Conservation (phyloP, 352 stramenopile species). For the Phytopythium kandeliae region DNA sequence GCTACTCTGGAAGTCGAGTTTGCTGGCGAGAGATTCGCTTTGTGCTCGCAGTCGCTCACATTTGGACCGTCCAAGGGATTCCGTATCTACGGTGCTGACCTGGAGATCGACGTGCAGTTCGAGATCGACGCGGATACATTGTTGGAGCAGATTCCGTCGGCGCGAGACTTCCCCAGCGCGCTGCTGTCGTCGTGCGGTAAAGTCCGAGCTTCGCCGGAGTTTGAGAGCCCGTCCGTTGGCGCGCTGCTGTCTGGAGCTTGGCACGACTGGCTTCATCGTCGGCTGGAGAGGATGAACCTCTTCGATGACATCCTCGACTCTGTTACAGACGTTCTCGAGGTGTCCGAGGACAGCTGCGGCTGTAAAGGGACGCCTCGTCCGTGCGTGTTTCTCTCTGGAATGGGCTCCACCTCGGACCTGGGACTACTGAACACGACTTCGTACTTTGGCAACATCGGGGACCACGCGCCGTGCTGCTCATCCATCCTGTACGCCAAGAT, state of each 20-base stretch:
- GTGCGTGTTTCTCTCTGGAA: conserved; percentile 40
- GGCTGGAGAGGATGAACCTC: background rate
- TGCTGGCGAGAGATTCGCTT: conserved; percentile 32
- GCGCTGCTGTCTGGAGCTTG: background rate
- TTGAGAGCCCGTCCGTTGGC: background rate
- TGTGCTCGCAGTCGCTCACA: conserved; percentile 18
- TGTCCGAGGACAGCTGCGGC: conserved; percentile 22
- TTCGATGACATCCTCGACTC: background rate
- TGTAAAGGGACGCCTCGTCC: conserved; percentile 9
- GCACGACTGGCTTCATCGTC: conserved; percentile 2
- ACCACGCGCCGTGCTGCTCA: conserved; percentile 40
- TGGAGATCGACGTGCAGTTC: conserved; percentile 37
- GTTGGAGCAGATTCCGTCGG: conserved; percentile 11
- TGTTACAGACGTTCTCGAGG: conserved; percentile 16
- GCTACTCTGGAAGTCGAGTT: conserved; percentile 28
- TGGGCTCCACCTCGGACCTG: conserved; percentile 12
- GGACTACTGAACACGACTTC: background rate
- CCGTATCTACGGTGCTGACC: conserved; percentile 30
- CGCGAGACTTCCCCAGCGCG: conserved; percentile 9
- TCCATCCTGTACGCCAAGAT: conserved; percentile 35
- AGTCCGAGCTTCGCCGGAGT: conserved; percentile 5
- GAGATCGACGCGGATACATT: conserved; percentile 11
- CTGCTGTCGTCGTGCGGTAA: conserved; percentile 15
- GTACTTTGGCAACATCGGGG: conserved; percentile 31
- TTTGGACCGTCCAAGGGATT: conserved; percentile 16